A percentile compares a stretch with the other conserved stretches of the same genome.
Evolutionary conservation across 2,329 filamentous ascomycete species (phyloP).

Genomic region (Epichloe gansuensis): DNA sequence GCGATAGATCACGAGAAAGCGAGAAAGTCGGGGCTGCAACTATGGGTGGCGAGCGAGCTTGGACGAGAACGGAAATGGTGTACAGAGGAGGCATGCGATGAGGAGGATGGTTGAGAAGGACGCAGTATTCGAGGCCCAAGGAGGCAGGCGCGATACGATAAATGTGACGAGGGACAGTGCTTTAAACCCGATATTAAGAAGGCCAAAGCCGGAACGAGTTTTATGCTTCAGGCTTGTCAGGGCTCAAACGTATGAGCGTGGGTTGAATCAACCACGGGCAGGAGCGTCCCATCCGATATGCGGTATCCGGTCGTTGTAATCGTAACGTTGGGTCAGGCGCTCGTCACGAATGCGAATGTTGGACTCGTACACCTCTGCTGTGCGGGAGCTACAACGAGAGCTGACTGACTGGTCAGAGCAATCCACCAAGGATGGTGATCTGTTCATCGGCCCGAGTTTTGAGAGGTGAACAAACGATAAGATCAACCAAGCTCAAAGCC

Average conservation of each 20-base stretch:
- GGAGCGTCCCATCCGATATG: background rate
- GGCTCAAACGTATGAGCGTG: background rate
- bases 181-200: background rate
- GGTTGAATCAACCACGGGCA: background rate
- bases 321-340: background rate
- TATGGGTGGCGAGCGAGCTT: background rate
- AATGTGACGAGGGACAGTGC: background rate
- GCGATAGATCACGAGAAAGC: conserved; percentile 1
- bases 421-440: background rate
- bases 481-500: background rate
- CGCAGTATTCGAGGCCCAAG: background rate
- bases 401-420: background rate
- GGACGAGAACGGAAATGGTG: background rate
- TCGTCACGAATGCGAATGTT: background rate
- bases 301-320: background rate
- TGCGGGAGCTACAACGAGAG: background rate
- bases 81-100: background rate
- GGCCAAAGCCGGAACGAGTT: background rate
- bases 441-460: background rate
- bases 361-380: background rate
- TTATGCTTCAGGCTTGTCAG: background rate
- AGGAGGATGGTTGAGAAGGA: background rate
- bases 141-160: background rate
- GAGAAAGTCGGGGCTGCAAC: background rate
- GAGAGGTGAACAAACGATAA: background rate